Base-by-base conservation (phyloP, 495 filamentous ascomycete genomes). In the Bombardia bombarda region DNA sequence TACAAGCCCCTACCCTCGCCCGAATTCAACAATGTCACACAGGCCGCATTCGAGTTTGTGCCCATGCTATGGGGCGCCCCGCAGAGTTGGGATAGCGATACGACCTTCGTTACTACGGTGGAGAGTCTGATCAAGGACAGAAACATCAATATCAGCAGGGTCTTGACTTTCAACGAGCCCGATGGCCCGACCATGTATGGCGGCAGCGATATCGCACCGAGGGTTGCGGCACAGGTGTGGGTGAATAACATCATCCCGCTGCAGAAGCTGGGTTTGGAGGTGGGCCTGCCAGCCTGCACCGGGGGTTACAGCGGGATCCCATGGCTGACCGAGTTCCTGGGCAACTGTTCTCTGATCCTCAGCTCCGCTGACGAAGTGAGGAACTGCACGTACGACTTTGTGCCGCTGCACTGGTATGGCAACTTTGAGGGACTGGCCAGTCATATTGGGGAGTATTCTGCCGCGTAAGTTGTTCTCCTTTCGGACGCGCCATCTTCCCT, bases 351-450 rank as follows among this genome's bases (percentile, higher is more conserved):
- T 21, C 45, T 55, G 31, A 51, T 70, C 7, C 45, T 70, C 43
- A 71, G 63, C 49, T 51, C 49, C 25, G 49, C 45, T 2, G 44
- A 35, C 5, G 40, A 59, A 26, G 55, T 43, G 26, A 63, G 54
- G 50, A 72, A 73, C 38, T 88, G 85, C 57, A 78, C 69, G 1
- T 73, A 73, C 23, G 84, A 87, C 56, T 87, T 90, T 56, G 70
- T 89, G 7, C 72, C 82, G 1, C 53, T 88, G 22, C 85, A 90
- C 52, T 89, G 80, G 79, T 90, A 90, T 50, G 83, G 82, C 12
- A 69, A 80, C 45, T 89, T 87, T 46, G 78, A 80, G 44, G 85
- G 83, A 0, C 50, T 90, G 39, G 82, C 82, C 7, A 80, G 74
- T 46, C 81, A 86, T 53, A 59, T 90, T 42, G 83, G 82, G 0